Evolutionary conservation across 306 rosid genomes (phyloP).

Genomic region (Cicer arietinum): DNA sequence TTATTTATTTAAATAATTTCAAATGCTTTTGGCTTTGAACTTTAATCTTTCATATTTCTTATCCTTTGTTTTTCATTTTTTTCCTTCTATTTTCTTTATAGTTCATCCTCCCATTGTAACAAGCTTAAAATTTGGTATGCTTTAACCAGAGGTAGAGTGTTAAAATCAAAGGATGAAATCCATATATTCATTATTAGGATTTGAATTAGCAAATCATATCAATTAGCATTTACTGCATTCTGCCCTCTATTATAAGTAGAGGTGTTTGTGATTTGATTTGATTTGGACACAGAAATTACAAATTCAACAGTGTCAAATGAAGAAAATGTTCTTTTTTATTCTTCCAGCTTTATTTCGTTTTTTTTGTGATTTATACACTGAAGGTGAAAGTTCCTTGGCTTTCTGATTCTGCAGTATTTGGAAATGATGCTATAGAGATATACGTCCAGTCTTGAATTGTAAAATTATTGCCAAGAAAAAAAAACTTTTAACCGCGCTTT

Average conservation of each 20-base stretch:
- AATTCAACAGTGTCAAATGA: constrained; percentile 11
- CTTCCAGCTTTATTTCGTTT: neutral
- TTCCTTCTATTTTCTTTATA: too few species aligned
- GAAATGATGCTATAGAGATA: neutral
- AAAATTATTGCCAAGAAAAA: constrained; percentile 8
- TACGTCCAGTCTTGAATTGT: neutral
- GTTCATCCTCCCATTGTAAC: too few species aligned
- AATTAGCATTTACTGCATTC: neutral
- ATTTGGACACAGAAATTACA: neutral
- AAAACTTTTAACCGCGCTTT: neutral
- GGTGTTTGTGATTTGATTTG: neutral
- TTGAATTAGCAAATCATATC: constrained; percentile 13
- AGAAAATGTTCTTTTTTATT: neutral
- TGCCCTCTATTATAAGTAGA: neutral
- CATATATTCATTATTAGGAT: neutral
- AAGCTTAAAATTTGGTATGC: too few species aligned
- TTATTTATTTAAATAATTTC: too few species aligned
- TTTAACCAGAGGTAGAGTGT: too few species aligned
- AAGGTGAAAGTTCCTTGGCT: constrained; percentile 9
- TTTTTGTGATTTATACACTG: constrained; percentile 12
- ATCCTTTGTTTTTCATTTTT: too few species aligned
- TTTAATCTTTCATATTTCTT: too few species aligned
- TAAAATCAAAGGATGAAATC: too few species aligned
- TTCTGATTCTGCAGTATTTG: neutral
- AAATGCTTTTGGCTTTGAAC: too few species aligned